A percentile compares a stretch with the other conserved stretches of the same genome.
phyloP scores from a whole-genome alignment of 805 yeast genomes.

The Ogataea nakhonphanomensis region DNA sequence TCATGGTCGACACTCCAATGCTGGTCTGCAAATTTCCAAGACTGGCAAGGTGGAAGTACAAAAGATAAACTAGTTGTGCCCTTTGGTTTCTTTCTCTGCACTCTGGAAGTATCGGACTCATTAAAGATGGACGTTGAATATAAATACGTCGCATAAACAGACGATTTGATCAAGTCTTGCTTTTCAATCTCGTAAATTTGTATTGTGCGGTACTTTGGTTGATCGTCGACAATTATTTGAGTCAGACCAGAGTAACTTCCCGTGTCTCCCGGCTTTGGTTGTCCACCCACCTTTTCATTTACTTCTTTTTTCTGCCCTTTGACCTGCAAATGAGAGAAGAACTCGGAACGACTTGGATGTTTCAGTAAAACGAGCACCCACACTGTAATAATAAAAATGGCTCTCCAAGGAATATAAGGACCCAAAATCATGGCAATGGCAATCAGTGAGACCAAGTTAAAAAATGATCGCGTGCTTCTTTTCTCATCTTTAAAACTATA shows the following conservation, averaged over 20 bases:
- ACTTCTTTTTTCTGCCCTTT: too few species aligned
- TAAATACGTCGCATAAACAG: constrained; percentile 58
- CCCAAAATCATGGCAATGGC: constrained; percentile 41
- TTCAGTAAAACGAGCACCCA: constrained; percentile 53
- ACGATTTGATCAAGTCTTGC: constrained; percentile 52
- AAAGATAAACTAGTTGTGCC: constrained; percentile 56
- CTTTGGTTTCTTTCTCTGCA: constrained; percentile 55
- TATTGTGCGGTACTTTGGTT: constrained; percentile 57
- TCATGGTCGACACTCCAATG: constrained; percentile 64
- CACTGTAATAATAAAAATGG: constrained; percentile 49
- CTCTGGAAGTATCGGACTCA: constrained; percentile 40
- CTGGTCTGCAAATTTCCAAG: constrained; percentile 67
- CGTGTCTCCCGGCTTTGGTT: neutral
- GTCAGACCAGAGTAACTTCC: constrained; percentile 8
- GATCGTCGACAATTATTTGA: constrained; percentile 62
- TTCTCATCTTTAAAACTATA: constrained; percentile 72
- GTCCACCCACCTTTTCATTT: too few species aligned
- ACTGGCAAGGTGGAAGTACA: constrained; percentile 57
- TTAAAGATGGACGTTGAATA: constrained; percentile 59
- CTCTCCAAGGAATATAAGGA: constrained; percentile 61
- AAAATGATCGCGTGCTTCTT: constrained; percentile 57
- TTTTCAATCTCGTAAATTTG: constrained; percentile 76
- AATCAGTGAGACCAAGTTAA: constrained; percentile 39
- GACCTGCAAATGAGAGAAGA: constrained; percentile 13
- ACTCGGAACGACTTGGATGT: constrained; percentile 53